A percentile compares a stretch with the other conserved stretches of the same genome.
These are phyloP conservation scores for Curvularia sp. DNA, from an alignment of 2,329 filamentous ascomycete species.

Conservation along the genomic window DNA sequence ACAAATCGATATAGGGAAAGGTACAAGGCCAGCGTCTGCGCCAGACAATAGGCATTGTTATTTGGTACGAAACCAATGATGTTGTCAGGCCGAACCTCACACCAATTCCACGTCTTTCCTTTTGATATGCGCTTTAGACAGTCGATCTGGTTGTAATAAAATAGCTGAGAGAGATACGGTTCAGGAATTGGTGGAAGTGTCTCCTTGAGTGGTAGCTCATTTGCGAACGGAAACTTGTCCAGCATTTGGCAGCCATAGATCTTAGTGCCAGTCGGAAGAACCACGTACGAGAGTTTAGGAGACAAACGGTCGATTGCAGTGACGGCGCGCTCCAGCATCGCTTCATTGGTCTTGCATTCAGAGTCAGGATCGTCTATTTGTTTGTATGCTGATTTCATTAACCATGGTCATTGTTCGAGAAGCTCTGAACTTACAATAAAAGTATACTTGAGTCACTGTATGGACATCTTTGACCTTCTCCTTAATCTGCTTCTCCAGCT, in stretches of 20 bases:
- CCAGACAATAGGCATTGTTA: constrained; percentile 51
- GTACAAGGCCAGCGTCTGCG: constrained; percentile 49
- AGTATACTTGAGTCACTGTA: constrained; percentile 52
- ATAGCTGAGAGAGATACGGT: constrained; percentile 47
- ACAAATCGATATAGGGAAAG: constrained; percentile 48
- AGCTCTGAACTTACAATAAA: constrained; percentile 38
- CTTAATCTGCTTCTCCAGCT: constrained; percentile 44
- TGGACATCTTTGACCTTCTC: constrained; percentile 46
- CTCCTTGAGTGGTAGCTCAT: constrained; percentile 40
- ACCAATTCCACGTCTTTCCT: constrained; percentile 52
- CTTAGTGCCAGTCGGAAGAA: constrained; percentile 50
- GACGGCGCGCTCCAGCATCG: constrained; percentile 49
- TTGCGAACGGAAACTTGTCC: constrained; percentile 46
- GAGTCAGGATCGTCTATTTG: constrained; percentile 36
- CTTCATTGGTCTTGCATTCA: constrained; percentile 47
- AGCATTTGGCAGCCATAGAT: constrained; percentile 51
- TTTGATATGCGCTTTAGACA: constrained; percentile 47
- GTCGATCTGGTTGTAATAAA: constrained; percentile 54
- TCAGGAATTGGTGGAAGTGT: constrained; percentile 44
- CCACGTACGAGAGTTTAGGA: constrained; percentile 36
- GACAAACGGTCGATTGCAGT: constrained; percentile 42
- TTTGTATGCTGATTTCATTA: constrained; percentile 37
- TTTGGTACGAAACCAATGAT: constrained; percentile 54
- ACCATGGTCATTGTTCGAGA: background rate
- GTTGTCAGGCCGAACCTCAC: constrained; percentile 52